Conservation (phyloP, 306 rosid species). For the Lathyrus aphaca region DNA sequence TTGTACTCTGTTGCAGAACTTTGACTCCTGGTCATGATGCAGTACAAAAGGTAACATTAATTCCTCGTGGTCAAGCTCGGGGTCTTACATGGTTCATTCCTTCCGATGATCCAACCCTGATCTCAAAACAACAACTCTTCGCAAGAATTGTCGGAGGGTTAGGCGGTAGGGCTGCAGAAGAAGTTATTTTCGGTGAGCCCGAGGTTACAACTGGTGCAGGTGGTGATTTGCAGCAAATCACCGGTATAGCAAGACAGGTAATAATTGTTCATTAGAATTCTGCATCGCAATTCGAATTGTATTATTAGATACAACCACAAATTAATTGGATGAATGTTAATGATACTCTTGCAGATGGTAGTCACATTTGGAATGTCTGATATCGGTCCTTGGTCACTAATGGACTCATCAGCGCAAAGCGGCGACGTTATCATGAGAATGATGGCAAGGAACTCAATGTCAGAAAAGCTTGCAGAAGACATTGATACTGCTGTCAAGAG, state of each 20-base stretch:
- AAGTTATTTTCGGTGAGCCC: constrained; percentile 91
- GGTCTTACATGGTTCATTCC: constrained; percentile 99
- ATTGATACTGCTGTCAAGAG: constrained; percentile 80
- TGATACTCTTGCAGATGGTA: constrained; percentile 79
- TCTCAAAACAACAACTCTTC: constrained; percentile 96
- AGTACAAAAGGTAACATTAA: constrained; percentile 89
- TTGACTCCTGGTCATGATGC: constrained; percentile 98
- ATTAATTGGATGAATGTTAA: constrained; percentile 30
- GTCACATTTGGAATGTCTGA: constrained; percentile 96
- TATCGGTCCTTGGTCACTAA: constrained; percentile 93
- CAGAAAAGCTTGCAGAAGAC: constrained; percentile 92
- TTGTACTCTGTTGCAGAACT: constrained; percentile 61
- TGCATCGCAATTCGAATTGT: background rate
- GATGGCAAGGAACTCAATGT: constrained; percentile 99
- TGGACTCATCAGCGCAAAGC: constrained; percentile 79
- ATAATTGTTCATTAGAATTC: constrained; percentile 35
- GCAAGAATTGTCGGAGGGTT: constrained; percentile 98
- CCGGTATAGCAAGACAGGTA: constrained; percentile 98
- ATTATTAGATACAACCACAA: constrained; percentile 17
- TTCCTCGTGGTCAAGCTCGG: constrained; percentile 99
- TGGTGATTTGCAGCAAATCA: constrained; percentile 97
- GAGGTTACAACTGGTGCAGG: constrained; percentile 99
- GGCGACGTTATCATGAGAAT: constrained; percentile 92
- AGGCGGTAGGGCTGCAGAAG: constrained; percentile 99
- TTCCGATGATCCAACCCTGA: constrained; percentile 87